phyloP scores from a whole-genome alignment of 1,139 yeast species.

The Zygosaccharomyces pseudobailii region DNA sequence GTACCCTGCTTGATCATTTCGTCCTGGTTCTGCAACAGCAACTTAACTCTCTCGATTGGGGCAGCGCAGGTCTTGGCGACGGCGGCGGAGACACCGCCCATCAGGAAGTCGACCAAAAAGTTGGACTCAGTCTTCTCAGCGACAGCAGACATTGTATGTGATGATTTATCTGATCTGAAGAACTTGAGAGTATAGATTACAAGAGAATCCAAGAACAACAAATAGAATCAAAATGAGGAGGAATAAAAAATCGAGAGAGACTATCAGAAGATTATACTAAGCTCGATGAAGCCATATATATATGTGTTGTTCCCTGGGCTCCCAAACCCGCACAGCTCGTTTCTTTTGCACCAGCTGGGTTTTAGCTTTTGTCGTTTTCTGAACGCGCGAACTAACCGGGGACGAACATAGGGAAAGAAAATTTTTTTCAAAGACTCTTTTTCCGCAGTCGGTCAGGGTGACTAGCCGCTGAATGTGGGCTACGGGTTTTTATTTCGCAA shows the following conservation, averaged over 20 bases:
- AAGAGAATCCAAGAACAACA: neutral
- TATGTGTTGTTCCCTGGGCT: conserved; percentile 1
- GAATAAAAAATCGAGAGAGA: neutral
- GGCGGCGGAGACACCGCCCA: conserved; percentile 87
- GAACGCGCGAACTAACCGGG: neutral
- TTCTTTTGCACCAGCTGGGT: neutral
- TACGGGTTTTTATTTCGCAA: neutral
- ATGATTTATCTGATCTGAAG: conserved; percentile 1
- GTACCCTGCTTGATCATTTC: conserved; percentile 81
- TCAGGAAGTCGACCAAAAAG: conserved; percentile 56
- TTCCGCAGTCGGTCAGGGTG: neutral
- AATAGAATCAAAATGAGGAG: neutral
- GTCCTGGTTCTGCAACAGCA: conserved; percentile 76
- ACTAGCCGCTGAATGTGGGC: neutral
- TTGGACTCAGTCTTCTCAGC: conserved; percentile 27
- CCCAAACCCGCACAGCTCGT: neutral
- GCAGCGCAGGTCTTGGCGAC: conserved; percentile 82
- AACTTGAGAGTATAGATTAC: neutral
- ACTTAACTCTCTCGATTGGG: conserved; percentile 78
- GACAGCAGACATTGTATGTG: conserved; percentile 11
- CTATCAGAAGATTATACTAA: neutral
- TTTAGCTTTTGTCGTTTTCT: neutral
- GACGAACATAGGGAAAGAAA: neutral
- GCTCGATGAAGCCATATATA: conserved; percentile 7
- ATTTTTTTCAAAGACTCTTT: neutral